Base-by-base conservation (phyloP, 805 yeast species). In the Yamadazyma philogaea region DNA sequence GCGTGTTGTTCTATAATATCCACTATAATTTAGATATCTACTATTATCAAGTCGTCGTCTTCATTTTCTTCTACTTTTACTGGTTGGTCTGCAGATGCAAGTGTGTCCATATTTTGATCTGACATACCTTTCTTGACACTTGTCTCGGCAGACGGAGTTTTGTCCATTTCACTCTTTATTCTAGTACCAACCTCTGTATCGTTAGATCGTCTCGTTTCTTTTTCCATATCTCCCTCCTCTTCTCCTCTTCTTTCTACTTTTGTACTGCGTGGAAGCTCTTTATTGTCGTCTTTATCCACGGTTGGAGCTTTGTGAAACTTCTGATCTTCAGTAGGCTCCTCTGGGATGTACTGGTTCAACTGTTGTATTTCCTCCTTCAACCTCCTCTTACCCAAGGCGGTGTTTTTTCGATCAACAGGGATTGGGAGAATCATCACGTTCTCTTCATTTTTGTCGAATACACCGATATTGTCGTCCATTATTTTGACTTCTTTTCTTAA, bases 321-420 rank as follows among this genome's bases (percentile, higher is more conserved):
- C 27, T 38, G 47, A 12, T 43, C 48, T 26, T 46, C 44, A 1
- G 37, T 28, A 2, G 48, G 44, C 22, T 45, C 49, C 16, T 45
- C 44, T 4, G 49, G 49, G 7, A 53, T 44, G 8, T 51, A 34
- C 4, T 33, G 42, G 16, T 47, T 42, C 46, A 55, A 47, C 14
- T 51, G 51, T 26, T 37, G 44, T 40, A 80, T 46, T 51, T 79
- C 80, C 34, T 70, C 72, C 7, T 67, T 61, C 38, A 84, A 64
- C 56, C 84, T 82, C 48, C 67, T 73, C 30, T 67, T 65, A 2
- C 89, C 88, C 21, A 83, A 73, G 64, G 77, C 73, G 4, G 86
- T 78, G 27, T 88, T 87, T 63, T 83, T 82, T 49, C 81, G 81
- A 39, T 82, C 84, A 18, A 85, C 77, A 32, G 75, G 72, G 2